Percentiles rank a stretch among this genome's conserved stretches.
phyloP scores from a whole-genome alignment of 176 grass and related monocot genomes.

The Oryza australiensis region DNA sequence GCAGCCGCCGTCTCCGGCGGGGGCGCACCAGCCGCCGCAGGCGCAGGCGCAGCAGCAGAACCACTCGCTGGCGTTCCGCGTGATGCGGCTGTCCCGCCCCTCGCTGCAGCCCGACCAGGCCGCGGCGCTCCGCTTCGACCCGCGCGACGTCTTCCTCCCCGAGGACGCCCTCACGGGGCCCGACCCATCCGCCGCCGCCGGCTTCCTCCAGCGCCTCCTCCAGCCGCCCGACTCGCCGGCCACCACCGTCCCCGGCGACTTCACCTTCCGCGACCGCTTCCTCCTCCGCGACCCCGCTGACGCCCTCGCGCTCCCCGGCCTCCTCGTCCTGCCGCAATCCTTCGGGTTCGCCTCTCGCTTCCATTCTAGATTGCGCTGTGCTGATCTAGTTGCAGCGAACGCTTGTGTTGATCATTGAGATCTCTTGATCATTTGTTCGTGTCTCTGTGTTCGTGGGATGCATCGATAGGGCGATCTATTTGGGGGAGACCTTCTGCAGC shows the following conservation, averaged over 20 bases:
- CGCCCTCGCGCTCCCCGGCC: conserved; percentile 80
- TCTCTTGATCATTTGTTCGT: neutral
- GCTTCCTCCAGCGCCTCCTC: conserved; percentile 36
- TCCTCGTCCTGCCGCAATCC: conserved; percentile 85
- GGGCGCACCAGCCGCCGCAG: neutral
- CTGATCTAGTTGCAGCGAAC: neutral
- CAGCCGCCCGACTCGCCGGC: conserved; percentile 33
- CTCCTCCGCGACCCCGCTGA: conserved; percentile 77
- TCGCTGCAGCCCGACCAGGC: conserved; percentile 78
- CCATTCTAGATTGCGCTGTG: conserved; percentile 6
- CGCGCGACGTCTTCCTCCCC: conserved; percentile 75
- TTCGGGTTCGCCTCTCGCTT: conserved; percentile 59
- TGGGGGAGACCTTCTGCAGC: conserved; percentile 99
- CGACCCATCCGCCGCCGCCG: conserved; percentile 36
- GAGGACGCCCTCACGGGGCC: conserved; percentile 76
- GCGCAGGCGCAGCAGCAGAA: conserved; percentile 38
- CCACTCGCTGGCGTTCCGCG: conserved; percentile 91
- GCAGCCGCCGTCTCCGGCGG: conserved; percentile 39
- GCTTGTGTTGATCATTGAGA: conserved; percentile 5
- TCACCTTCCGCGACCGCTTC: conserved; percentile 86
- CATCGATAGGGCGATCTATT: conserved; percentile 73
- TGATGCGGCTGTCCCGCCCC: conserved; percentile 93
- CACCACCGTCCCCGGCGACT: conserved; percentile 54
- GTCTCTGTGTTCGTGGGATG: conserved; percentile 3
- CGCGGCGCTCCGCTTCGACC: conserved; percentile 81